Evolutionary conservation across 2,329 filamentous ascomycete species (phyloP).

Genomic region (Thermoascus crustaceus): DNA sequence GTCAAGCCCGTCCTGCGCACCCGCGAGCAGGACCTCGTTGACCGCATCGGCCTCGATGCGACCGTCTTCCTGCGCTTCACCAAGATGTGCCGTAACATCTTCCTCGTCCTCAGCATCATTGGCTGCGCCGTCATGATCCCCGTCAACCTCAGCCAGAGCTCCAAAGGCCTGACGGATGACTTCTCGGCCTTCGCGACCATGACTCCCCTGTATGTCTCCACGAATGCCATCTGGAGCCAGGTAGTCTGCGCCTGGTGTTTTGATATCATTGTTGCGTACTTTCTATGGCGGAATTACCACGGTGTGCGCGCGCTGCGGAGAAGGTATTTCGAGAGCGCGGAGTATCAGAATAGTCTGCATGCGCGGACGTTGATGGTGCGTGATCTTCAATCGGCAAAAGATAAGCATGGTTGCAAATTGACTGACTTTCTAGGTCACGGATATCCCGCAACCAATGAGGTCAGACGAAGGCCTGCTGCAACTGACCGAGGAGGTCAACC

Average conservation of each 20-base stretch:
- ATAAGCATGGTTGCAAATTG: not conserved
- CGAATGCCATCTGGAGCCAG: conserved; percentile 49
- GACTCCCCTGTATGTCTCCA: conserved; percentile 45
- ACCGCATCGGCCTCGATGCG: conserved; percentile 84
- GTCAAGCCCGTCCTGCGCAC: conserved; percentile 67
- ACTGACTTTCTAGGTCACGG: conserved; percentile 53
- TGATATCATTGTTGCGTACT: conserved; percentile 66
- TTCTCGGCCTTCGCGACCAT: conserved; percentile 32
- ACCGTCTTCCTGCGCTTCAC: conserved; percentile 82
- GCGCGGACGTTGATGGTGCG: conserved; percentile 53
- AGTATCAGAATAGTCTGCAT: conserved; percentile 83
- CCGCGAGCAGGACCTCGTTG: conserved; percentile 66
- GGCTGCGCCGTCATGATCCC: conserved; percentile 75
- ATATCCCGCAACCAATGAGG: conserved; percentile 67
- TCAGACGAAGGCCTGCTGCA: conserved; percentile 82
- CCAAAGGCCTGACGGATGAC: conserved; percentile 18
- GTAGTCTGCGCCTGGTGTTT: conserved; percentile 56
- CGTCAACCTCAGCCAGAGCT: conserved; percentile 56
- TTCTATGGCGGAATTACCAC: conserved; percentile 85
- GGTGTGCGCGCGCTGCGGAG: conserved; percentile 63
- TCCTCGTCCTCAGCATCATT: conserved; percentile 61
- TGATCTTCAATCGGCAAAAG: too few relatives aligned
- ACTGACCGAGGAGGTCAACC: conserved; percentile 71
- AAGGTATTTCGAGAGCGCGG: conserved; percentile 72
- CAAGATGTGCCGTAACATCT: conserved; percentile 88